phyloP scores from a whole-genome alignment of 2,329 filamentous ascomycete species.

The Pezicula rhizophila region DNA sequence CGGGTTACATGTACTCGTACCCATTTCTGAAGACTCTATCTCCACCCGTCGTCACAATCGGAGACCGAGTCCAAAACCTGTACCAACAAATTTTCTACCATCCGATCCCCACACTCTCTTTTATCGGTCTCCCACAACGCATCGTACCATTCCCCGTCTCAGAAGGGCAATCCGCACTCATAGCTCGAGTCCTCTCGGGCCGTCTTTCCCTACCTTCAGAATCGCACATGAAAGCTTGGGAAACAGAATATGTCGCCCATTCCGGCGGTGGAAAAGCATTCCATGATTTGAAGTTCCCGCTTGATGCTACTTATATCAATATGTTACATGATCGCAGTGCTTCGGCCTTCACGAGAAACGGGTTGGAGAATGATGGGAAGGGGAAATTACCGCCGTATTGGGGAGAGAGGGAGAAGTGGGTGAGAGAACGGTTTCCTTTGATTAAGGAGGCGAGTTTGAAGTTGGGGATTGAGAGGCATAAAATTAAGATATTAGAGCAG shows the following conservation, averaged over 20 bases:
- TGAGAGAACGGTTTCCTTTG: slow-evolving; percentile 39
- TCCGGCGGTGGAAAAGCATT: slow-evolving; percentile 35
- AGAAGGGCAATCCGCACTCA: slow-evolving; percentile 70
- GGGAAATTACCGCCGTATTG: slow-evolving; percentile 54
- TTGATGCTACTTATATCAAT: slow-evolving; percentile 64
- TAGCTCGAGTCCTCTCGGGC: slow-evolving; percentile 70
- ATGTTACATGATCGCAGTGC: slow-evolving; percentile 54
- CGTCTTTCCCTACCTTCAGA: slow-evolving; percentile 55
- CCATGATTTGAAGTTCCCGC: slow-evolving; percentile 43
- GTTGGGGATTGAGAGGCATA: slow-evolving; percentile 60
- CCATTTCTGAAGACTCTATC: slow-evolving; percentile 54
- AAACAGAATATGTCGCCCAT: slow-evolving; percentile 31
- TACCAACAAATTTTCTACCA: slow-evolving; percentile 76
- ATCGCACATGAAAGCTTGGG: slow-evolving; percentile 63
- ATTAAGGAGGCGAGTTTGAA: slow-evolving; percentile 65
- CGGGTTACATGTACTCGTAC: slow-evolving; percentile 77
- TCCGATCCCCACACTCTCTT: slow-evolving; percentile 67
- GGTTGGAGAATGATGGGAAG: slow-evolving; percentile 49
- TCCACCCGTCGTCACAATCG: slow-evolving; percentile 55
- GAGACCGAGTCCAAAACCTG: slow-evolving; percentile 61
- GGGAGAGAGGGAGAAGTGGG: slow-evolving; percentile 66
- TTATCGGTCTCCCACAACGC: slow-evolving; percentile 69
- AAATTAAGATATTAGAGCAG: slow-evolving; percentile 60
- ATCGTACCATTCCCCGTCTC: slow-evolving; percentile 74
- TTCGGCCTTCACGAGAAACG: slow-evolving; percentile 30